Base-by-base conservation (phyloP, 352 stramenopile genomes). In the Peronospora tabacina region DNA sequence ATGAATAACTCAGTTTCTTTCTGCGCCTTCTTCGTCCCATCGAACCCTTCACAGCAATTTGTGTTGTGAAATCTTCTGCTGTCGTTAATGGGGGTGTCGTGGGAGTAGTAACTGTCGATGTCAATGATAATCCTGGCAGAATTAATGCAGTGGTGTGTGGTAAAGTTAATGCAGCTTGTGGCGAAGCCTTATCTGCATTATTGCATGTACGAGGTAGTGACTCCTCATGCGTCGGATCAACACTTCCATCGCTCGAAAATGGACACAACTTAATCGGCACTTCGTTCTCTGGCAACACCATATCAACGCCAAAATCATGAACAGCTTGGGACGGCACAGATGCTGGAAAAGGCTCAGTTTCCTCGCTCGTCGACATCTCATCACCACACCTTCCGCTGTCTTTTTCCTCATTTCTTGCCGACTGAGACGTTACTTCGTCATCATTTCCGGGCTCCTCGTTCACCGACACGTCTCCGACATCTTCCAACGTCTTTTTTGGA, bases 1-100 rank as follows among this genome's bases (percentile, higher is more conserved):
- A 49, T 10, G 63, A 68, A 49, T 61, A 80, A 28, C 39, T 66
- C 17, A 68, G 40, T 47, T 64, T 73, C 44, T 75, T 84, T 32
- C 51, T 66, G 11, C 72, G 72, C 26, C 75, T 82, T 34, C 72
- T 63, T 42, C 63, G 74, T 22, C 51, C 32, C 12, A 49, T 41
- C 0, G 22, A 28, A 26, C 46, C 44, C 37, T 41, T 51, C 0
- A 42, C 38, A 17, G 19, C 17, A 16, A 5, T 52, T 44, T 32
- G 29, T 29, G 34, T 44, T 0, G 26, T 24, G 19, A 38, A 44
- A 12, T 59, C 41, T 5, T 54, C 58, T 45, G 42, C 37, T 42
- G 42, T 59, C 22, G 52, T 32, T 4, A 45, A 49, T 28, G 36
- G 22, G 15, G 32, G 40, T 38, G 49, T 54, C 29, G 13, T 30